A percentile compares a stretch with the other conserved stretches of the same genome.
phyloP scores from a whole-genome alignment of 805 yeast species.

The Wickerhamiella australiensis region DNA sequence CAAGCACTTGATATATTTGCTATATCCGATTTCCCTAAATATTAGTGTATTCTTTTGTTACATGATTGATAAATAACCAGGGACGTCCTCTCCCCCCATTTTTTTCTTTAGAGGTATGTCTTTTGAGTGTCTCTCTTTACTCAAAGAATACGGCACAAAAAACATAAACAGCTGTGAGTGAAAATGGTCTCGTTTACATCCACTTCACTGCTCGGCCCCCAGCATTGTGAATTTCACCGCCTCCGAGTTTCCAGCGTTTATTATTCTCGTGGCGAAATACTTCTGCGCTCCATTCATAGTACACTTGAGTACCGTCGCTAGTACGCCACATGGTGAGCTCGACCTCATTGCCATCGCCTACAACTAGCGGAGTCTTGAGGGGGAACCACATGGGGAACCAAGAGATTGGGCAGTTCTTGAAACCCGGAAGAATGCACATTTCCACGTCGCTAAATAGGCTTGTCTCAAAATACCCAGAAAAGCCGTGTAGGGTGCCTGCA shows the following conservation, averaged over 20 bases:
- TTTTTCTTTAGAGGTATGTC: too few species aligned
- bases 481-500: slow-evolving; percentile 53
- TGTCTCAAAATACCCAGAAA: slow-evolving; percentile 66
- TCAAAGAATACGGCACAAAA: too few species aligned
- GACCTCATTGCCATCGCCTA: slow-evolving; percentile 44
- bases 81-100: too few species aligned
- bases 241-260: not conserved
- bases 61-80: too few species aligned
- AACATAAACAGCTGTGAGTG: too few species aligned
- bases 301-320: slow-evolving; percentile 33
- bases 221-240: not conserved
- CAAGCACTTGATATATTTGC: too few species aligned
- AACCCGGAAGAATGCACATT: slow-evolving; percentile 35
- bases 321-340: slow-evolving; percentile 42
- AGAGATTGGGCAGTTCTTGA: slow-evolving; percentile 35
- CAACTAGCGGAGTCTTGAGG: slow-evolving; percentile 38
- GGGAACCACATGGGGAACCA: slow-evolving; percentile 68
- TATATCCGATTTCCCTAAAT: too few species aligned
- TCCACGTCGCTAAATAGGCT: slow-evolving; percentile 47
- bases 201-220: not conserved
- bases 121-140: too few species aligned
- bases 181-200: not conserved
- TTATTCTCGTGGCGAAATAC: slow-evolving; percentile 2
- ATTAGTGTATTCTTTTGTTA: too few species aligned
- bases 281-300: slow-evolving; percentile 51